Evolutionary conservation across 2,329 filamentous ascomycete genomes (phyloP), one percentile per base, ranked within the genome.

Genomic region (Aspergillus ruber): DNA sequence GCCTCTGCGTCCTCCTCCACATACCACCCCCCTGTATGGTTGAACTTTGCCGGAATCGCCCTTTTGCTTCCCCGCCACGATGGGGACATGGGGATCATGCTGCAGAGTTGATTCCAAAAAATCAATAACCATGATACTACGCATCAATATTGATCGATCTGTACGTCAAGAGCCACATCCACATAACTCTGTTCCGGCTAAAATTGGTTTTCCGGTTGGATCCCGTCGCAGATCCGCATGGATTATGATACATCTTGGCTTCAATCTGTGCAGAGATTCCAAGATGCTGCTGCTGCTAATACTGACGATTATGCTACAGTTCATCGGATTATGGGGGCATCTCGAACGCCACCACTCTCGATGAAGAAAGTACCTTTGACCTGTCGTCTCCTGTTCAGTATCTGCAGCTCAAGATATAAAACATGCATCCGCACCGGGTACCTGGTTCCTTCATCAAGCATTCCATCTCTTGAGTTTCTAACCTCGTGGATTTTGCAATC

Each of bases 381-480:
- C 25, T 2, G 25, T 29, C 25, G 7, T 35, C 33, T 17, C 33
- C 59, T 53, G 53, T 54, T 60, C 55, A 47, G 47, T 40, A 43
- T 51, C 55, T 51, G 50, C 53, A 46, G 54, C 43, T 13, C 13
- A 43, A 60, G 57, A 65, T 67, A 67, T 67, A 67, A 67, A 59
- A 62, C 62, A 63, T 63, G 58, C 56, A 57, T 49, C 54, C 52
- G 53, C 55, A 42, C 46, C 48, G 36, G 53, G 48, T 53, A 49
- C 48, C 49, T 51, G 40, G 49, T 41, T 51, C 44, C 15, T 20
- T 10, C 32, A 27, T 43, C 12, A 20, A n/a, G 18, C 36, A 39
- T 33, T 43, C 13, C 12, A n/a, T 33, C 25, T 32, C 27, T 33
- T 33, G 27, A 20, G 50, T 51, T 52, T 51, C 55, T 42, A 20